Evolutionary conservation across 768 basidiomycete species (phyloP).

Genomic region (Mycena galericulata): DNA sequence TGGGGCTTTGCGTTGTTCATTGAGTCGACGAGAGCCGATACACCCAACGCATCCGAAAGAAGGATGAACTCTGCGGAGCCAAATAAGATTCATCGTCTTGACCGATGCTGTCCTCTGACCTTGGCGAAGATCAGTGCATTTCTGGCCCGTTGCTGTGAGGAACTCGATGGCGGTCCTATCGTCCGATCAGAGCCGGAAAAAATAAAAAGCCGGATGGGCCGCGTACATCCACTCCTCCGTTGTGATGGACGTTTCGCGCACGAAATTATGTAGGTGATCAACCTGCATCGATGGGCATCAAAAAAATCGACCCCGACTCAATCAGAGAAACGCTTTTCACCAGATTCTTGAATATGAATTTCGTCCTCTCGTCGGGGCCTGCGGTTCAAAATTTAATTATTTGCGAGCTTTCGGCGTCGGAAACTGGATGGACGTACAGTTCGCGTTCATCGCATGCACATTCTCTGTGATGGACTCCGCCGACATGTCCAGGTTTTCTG

Average conservation of each 20-base stretch:
- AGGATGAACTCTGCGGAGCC: slow-evolving; percentile 79
- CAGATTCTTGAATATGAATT: slow-evolving; percentile 57
- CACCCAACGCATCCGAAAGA: slow-evolving; percentile 84
- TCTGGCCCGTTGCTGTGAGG: slow-evolving; percentile 80
- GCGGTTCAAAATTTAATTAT: slow-evolving; percentile 1
- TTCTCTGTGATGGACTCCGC: slow-evolving; percentile 56
- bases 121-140: slow-evolving; percentile 74
- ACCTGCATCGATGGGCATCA: slow-evolving; percentile 29
- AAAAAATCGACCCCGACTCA: no score
- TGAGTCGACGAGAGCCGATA: slow-evolving; percentile 81
- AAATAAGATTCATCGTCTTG: slow-evolving; percentile 31
- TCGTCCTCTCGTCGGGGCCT: slow-evolving; percentile 56
- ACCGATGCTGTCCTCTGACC: slow-evolving; percentile 39
- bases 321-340: slow-evolving; percentile 43
- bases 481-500: slow-evolving; percentile 55
- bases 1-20: slow-evolving; percentile 76
- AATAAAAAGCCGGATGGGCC: not conserved
- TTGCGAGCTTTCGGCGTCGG: not conserved
- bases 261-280: slow-evolving; percentile 81
- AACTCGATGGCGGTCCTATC: slow-evolving; percentile 78
- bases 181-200: no score
- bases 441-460: slow-evolving; percentile 53
- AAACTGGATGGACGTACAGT: slow-evolving; percentile 45
- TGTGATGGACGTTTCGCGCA: slow-evolving; percentile 80
- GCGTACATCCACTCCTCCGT: slow-evolving; percentile 86